Evolutionary conservation across 352 stramenopile genomes (phyloP).

Genomic region (Globisporangium heterothallicum): DNA sequence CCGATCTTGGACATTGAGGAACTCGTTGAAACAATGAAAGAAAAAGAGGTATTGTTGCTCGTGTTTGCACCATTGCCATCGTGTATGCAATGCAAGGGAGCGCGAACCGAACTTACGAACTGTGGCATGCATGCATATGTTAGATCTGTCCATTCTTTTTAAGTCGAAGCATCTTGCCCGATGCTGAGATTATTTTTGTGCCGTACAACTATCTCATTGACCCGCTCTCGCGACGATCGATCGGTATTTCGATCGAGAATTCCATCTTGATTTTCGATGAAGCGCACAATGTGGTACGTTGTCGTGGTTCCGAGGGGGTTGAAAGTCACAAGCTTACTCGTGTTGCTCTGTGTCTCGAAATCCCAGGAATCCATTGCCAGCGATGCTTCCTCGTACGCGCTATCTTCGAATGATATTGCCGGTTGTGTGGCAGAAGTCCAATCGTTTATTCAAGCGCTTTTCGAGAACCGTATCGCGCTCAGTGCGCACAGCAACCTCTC

Average conservation of each 20-base stretch:
- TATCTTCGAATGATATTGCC: constrained; percentile 93
- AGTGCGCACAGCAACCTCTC: constrained; percentile 46
- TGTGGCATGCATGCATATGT: no score
- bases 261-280: constrained; percentile 99
- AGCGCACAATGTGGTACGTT: constrained; percentile 97
- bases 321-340: no score
- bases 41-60: constrained; percentile 54
- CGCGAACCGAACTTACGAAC: no score
- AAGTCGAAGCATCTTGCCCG: constrained; percentile 83
- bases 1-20: constrained; percentile 99
- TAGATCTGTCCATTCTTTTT: constrained; percentile 98
- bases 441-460: constrained; percentile 68
- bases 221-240: constrained; percentile 79
- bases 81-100: no score
- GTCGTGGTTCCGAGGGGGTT: constrained; percentile 34
- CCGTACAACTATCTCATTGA: constrained; percentile 99
- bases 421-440: constrained; percentile 92
- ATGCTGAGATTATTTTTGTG: constrained; percentile 97
- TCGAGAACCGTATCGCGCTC: constrained; percentile 52
- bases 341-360: background rate
- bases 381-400: constrained; percentile 95
- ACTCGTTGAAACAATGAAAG: constrained; percentile 85
- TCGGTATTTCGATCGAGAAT: constrained; percentile 95
- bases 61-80: no score
- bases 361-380: constrained; percentile 83